Conservation (phyloP, 495 filamentous ascomycete species). For the Aspergillus haitiensis region DNA sequence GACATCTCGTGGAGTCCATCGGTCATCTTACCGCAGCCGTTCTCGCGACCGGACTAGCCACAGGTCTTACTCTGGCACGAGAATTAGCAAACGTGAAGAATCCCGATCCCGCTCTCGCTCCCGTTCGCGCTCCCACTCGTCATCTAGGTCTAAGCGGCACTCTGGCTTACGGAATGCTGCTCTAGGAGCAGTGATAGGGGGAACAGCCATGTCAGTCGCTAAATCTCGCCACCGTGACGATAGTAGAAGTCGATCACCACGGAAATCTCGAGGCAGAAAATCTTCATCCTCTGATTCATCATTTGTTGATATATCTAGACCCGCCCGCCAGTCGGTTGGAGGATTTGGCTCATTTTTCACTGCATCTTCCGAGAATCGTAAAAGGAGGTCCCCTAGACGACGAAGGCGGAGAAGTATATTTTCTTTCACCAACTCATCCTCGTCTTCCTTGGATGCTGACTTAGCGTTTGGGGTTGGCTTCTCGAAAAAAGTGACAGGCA, state of each 20-base stretch:
- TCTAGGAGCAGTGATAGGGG: conserved; percentile 50
- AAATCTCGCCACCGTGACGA: conserved; percentile 29
- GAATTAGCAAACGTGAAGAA: conserved; percentile 11
- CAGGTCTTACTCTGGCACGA: conserved; percentile 22
- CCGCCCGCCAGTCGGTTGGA: conserved; percentile 30
- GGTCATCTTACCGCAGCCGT: conserved; percentile 35
- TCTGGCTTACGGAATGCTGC: conserved; percentile 40
- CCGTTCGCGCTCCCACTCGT: conserved; percentile 33
- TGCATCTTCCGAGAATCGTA: conserved; percentile 50
- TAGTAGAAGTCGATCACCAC: conserved; percentile 37
- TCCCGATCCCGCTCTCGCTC: conserved; percentile 37
- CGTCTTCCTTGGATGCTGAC: conserved; percentile 58
- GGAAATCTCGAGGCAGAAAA: conserved; percentile 31
- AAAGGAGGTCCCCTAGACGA: conserved; percentile 31
- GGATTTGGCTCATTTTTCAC: conserved; percentile 51
- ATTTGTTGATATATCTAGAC: conserved; percentile 35
- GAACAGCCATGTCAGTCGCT: conserved; percentile 36
- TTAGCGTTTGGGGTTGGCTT: conserved; percentile 50
- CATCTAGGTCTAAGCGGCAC: conserved; percentile 39
- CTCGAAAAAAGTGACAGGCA: conserved; percentile 34
- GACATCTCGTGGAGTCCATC: conserved; percentile 44
- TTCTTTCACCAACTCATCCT: conserved; percentile 59
- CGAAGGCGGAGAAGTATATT: conserved; percentile 57
- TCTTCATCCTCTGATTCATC: conserved; percentile 41
- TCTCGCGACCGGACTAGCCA: conserved; percentile 36